Evolutionary conservation across 202 grass and related monocot genomes (phyloP).

Genomic region (Brachypodium distachyon): DNA sequence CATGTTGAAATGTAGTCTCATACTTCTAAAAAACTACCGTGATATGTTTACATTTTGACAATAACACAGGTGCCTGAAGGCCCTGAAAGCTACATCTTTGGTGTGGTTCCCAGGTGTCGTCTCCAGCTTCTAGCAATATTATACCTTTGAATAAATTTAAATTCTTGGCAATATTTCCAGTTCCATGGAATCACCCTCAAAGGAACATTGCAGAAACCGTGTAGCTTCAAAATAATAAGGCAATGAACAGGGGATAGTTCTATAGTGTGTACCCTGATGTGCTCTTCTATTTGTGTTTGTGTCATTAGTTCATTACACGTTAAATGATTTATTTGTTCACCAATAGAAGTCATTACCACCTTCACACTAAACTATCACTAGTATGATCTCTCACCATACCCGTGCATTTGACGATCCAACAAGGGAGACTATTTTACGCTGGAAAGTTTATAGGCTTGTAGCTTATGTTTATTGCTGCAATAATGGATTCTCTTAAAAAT

Average conservation of each 20-base stretch:
- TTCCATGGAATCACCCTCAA: background rate
- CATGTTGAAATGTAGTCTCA: background rate
- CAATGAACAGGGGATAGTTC: background rate
- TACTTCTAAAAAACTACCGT: background rate
- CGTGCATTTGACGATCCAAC: constrained; percentile 1
- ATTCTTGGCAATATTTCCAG: background rate
- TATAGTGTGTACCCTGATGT: background rate
- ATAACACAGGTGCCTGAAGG: background rate
- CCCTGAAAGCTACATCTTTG: background rate
- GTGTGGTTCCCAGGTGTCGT: background rate
- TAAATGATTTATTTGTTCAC: background rate
- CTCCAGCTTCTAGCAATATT: background rate
- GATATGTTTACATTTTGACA: background rate
- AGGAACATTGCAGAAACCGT: background rate
- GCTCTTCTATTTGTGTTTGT: background rate
- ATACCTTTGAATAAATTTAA: background rate
- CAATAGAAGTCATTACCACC: background rate
- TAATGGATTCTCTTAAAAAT: background rate
- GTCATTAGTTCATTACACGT: background rate
- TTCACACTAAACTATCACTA: background rate
- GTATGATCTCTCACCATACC: background rate
- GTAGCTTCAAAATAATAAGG: background rate
- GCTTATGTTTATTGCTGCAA: constrained; percentile 2
- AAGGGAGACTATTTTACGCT: background rate
- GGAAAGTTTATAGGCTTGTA: background rate